Conservation (phyloP, 202 grass and related monocot genomes). For the Carex arenaria region DNA sequence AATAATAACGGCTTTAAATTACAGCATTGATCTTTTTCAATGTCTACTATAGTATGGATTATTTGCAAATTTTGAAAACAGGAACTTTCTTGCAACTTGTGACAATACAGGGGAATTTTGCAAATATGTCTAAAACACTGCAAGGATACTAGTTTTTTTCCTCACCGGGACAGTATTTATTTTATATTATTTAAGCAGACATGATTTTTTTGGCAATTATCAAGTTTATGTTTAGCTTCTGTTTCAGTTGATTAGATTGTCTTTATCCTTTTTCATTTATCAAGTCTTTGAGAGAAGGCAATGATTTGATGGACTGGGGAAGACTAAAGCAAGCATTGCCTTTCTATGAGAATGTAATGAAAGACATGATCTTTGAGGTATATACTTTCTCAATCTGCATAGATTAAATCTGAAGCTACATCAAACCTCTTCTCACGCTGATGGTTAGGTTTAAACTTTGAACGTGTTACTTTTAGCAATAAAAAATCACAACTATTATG, state of each 20-base stretch:
- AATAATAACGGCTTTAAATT: neutral
- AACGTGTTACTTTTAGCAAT: neutral
- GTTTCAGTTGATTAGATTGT: conserved; percentile 7
- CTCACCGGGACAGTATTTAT: neutral
- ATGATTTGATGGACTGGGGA: conserved; percentile 80
- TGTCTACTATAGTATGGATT: neutral
- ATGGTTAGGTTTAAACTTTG: neutral
- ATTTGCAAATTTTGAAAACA: neutral
- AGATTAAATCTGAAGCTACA: neutral
- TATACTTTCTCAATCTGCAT: neutral
- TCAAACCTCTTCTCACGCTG: neutral
- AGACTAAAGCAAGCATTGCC: conserved; percentile 68
- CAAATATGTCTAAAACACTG: neutral
- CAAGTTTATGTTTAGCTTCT: neutral
- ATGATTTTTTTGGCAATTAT: neutral
- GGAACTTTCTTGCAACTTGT: neutral
- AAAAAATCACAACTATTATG: neutral
- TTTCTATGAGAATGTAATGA: conserved; percentile 92
- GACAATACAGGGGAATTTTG: neutral
- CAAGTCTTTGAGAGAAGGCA: conserved; percentile 79
- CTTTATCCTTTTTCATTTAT: conserved; percentile 25
- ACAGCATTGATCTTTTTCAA: neutral
- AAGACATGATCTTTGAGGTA: conserved; percentile 84
- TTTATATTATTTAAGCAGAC: neutral
- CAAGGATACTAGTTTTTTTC: neutral